phyloP scores from a whole-genome alignment of 495 filamentous ascomycete genomes.

The Emericellopsis terricola region DNA sequence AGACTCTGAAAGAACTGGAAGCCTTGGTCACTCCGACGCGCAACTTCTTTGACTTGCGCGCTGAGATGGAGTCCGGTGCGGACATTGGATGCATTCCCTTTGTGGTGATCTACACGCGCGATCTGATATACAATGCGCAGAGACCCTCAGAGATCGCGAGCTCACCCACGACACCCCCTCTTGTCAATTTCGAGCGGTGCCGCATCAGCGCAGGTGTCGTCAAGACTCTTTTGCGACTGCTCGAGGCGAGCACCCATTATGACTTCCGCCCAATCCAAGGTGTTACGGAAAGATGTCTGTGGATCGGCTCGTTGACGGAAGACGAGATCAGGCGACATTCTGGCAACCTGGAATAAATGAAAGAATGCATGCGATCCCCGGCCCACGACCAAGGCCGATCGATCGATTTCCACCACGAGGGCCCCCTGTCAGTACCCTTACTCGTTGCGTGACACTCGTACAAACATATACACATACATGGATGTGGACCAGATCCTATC shows the following conservation, averaged over 20 bases:
- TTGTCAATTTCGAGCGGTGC: slow-evolving; percentile 93
- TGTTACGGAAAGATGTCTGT: slow-evolving; percentile 78
- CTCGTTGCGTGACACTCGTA: neutral
- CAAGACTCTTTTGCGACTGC: slow-evolving; percentile 73
- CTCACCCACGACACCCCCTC: slow-evolving; percentile 44
- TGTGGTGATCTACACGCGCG: slow-evolving; percentile 86
- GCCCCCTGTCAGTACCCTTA: neutral
- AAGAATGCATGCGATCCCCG: neutral
- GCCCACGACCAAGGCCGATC: neutral
- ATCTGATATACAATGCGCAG: slow-evolving; percentile 91
- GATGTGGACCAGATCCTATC: neutral
- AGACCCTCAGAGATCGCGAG: slow-evolving; percentile 55
- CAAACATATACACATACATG: neutral
- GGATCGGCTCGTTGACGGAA: slow-evolving; percentile 80
- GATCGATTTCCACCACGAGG: neutral
- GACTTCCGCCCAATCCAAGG: slow-evolving; percentile 70
- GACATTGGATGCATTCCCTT: slow-evolving; percentile 77
- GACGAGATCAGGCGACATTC: slow-evolving; percentile 48
- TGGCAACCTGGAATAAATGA: slow-evolving; percentile 18
- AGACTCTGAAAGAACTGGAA: slow-evolving; percentile 67
- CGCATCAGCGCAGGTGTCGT: slow-evolving; percentile 81
- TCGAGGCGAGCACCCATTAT: slow-evolving; percentile 87
- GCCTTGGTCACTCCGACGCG: slow-evolving; percentile 65
- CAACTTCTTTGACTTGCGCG: slow-evolving; percentile 79
- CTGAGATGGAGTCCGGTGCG: slow-evolving; percentile 67